These are phyloP conservation scores for Talaromyces rugulosus DNA, from an alignment of 2,329 filamentous ascomycete genomes.

Conservation along the genomic window DNA sequence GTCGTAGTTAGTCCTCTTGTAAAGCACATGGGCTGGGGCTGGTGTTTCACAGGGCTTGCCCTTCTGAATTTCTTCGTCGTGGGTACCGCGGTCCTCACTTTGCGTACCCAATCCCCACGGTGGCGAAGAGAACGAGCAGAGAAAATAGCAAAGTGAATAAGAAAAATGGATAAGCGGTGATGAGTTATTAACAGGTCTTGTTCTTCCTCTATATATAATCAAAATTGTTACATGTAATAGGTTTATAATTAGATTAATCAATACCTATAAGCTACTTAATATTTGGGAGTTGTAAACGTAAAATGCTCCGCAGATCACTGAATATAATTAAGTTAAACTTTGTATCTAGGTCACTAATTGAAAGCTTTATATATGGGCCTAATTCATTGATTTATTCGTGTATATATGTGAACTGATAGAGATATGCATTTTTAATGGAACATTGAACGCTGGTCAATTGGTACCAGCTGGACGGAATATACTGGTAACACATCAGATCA, in stretches of 20 bases:
- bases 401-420: no score
- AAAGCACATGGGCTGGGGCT: background rate
- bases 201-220: no score
- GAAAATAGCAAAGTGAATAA: background rate
- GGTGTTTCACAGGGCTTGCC: slow-evolving; percentile 17
- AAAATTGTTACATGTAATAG: no score
- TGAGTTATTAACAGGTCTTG: no score
- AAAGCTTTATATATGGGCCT: background rate
- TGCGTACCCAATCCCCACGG: background rate
- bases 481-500: background rate
- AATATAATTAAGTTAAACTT: background rate
- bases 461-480: background rate
- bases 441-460: no score
- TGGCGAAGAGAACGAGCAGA: background rate
- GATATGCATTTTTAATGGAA: no score
- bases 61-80: background rate
- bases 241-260: no score
- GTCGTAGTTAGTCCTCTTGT: background rate
- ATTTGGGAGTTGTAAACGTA: no score
- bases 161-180: no score
- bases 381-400: background rate
- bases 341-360: background rate
- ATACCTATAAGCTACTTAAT: no score
- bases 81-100: background rate
- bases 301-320: no score